Evolutionary conservation across 129 eudicot genomes (phyloP), one percentile per base, ranked within the genome.

Genomic region (Artemisia annua): DNA sequence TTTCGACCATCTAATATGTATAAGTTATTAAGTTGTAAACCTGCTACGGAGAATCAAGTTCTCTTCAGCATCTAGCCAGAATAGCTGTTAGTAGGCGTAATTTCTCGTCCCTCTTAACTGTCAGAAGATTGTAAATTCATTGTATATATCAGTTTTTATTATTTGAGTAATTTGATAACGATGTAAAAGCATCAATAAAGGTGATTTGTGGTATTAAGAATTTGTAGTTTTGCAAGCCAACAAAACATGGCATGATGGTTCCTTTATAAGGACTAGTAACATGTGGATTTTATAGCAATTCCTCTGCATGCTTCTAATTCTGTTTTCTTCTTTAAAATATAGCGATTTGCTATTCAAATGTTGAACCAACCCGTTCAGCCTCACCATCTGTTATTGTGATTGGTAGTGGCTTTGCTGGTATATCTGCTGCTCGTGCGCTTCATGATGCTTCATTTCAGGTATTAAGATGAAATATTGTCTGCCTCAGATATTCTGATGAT

Each of bases 361-460:
- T 59, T 24, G 85, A 83, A 67, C 76, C 84, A 73, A 90, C 84
- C 72, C 78, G 64, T 39, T 22, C 84, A 22, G 73, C 85, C 28
- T 84, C 99, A 6, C 97, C 99, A 48, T 90, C 96, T 75, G 99
- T 95, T 69, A 86, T 95, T 15, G 90, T 95, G 75, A 83, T 95
- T 7, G 99, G 99, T 69, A 83, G 84, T 78, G 99, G 99, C 30
- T 66, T 91, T 76, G 96, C 97, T 72, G 99, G 99, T 69, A 75
- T 95, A 80, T 82, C 96, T 35, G 96, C 99, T 70, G 99, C 99
- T n/a, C 94, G 97, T 48, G 83, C 94, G 16, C 96, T 95, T 68
- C 86, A 86, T 70, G 97, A 95, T 85, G 99, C 99, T 66, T 90
- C 97, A 58, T 83, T 95, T 85, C 93, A 88, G 99, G 99, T 94